phyloP scores from a whole-genome alignment of 352 stramenopile genomes.

The Globisporangium barbulae region DNA sequence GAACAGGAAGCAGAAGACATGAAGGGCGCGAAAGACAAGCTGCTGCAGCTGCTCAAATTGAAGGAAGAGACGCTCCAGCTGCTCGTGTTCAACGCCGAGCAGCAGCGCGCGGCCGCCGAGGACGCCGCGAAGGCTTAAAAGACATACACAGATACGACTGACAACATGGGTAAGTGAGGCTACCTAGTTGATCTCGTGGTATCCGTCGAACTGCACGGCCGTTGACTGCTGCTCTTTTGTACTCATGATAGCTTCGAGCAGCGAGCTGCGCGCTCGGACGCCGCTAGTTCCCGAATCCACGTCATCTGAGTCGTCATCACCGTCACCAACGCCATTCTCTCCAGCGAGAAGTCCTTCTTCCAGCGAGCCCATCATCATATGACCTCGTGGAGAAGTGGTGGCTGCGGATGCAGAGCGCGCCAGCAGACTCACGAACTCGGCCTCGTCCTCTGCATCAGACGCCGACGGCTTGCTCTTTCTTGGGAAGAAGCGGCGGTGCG shows the following conservation, averaged over 20 bases:
- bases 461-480: conserved; percentile 1
- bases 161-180: not conserved
- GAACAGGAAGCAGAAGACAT: conserved; percentile 27
- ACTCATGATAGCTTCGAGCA: conserved; percentile 31
- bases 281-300: not conserved
- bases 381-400: not conserved
- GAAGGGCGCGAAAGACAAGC: conserved; percentile 34
- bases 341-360: conserved; percentile 21
- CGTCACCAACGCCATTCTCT: not conserved
- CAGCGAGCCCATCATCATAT: conserved; percentile 10
- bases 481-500: conserved; percentile 10
- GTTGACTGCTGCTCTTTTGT: conserved; percentile 25
- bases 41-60: conserved; percentile 44
- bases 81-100: conserved; percentile 47
- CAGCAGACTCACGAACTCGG: conserved; percentile 16
- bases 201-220: conserved; percentile 20
- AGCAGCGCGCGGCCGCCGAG: conserved; percentile 21
- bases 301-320: not conserved
- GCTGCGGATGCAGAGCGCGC: not conserved
- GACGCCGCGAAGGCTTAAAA: conserved; percentile 17
- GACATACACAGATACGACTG: not conserved
- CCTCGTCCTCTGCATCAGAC: conserved; percentile 11
- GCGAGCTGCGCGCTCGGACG: conserved; percentile 8
- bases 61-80: conserved; percentile 66
- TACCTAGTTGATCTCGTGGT: conserved; percentile 34